Base-by-base conservation (phyloP, 2,329 filamentous ascomycete species). In the Colletotrichum siamense region DNA sequence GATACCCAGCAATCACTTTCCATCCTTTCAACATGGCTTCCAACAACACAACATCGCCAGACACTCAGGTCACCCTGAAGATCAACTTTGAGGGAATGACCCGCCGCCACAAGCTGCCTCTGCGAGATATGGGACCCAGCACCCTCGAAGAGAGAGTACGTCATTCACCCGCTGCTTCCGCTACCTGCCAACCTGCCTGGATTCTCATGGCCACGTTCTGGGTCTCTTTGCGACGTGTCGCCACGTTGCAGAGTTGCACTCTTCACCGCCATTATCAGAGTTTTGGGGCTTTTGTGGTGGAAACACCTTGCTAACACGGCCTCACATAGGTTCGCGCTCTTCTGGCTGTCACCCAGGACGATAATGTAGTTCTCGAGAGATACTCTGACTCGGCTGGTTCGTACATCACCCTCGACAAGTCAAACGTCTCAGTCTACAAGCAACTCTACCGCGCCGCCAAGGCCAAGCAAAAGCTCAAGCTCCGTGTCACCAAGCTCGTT, bases 401-500 rank as follows among this genome's bases (percentile, higher is more conserved):
- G 79, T 99, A 94, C 85, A 91, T 99, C 79, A 89, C 91, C 61
- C 93, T 99, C 76, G 94, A 98, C 84, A 89, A 92, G 77, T 89
- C 89, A 83, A 98, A 98, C 82, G 87, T 91, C 10, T 90, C 95
- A 62, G 95, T 98, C 82, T 99, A 98, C 90, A 99, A 98, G 89
- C 97, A 98, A 84, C 93, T 99, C 57, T 96, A 97, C 84, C 94
- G 97, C 81, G 97, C 97, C 79, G 97, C 97, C 79, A 99, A 98
- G 89, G 97, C 97, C 49, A 99, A 99, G 90, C 93, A 96, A 79
- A 99, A 99, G 93, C 93, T 99, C 80, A 96, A 97, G 86, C 91
- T 99, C 76, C 95, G 93, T 79, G 94, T 95, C 49, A 93, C 91
- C 18, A 78, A 82, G 76, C 5, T 32, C 26, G 49, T 49, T 26